These are phyloP conservation scores for Curvularia spicifera DNA, from an alignment of 2,329 filamentous ascomycete genomes.

Conservation along the genomic window DNA sequence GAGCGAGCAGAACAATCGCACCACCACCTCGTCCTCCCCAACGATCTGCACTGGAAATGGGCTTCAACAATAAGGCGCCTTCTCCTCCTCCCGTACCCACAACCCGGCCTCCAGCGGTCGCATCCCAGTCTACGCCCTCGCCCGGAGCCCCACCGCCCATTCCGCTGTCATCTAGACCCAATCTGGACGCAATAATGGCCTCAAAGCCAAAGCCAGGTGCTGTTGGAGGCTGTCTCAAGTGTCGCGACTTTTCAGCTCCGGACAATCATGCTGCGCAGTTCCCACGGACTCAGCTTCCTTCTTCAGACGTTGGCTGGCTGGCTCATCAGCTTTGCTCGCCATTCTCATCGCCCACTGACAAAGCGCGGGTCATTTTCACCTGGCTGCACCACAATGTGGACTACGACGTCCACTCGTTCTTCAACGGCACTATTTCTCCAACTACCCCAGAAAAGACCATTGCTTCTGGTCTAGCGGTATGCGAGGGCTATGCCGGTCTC, in stretches of 20 bases:
- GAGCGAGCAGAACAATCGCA: conserved; percentile 23
- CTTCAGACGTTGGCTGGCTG: conserved; percentile 71
- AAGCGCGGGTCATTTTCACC: conserved; percentile 89
- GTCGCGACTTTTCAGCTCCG: conserved; percentile 84
- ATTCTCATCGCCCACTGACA: conserved; percentile 84
- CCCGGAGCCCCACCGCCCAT: conserved; percentile 56
- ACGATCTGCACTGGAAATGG: conserved; percentile 56
- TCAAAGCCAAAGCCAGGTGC: conserved; percentile 45
- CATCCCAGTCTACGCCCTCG: conserved; percentile 13
- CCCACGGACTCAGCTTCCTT: conserved; percentile 74
- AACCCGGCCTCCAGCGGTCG: conserved; percentile 26
- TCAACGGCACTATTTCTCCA: conserved; percentile 69
- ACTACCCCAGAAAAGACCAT: conserved; percentile 77
- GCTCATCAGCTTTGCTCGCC: conserved; percentile 78
- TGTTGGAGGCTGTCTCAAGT: conserved; percentile 69
- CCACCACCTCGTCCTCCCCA: conserved; percentile 50
- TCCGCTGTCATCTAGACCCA: conserved; percentile 62
- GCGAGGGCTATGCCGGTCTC: conserved; percentile 85
- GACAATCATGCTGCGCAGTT: conserved; percentile 80
- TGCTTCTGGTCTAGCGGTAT: conserved; percentile 80
- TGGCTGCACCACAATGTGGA: conserved; percentile 95
- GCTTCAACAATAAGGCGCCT: conserved; percentile 54
- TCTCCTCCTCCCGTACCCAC: conserved; percentile 42
- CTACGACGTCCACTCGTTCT: conserved; percentile 84
- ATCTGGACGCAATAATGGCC: conserved; percentile 62